Conservation (phyloP, 176 grass and related monocot genomes). For the Pharus latifolius region DNA sequence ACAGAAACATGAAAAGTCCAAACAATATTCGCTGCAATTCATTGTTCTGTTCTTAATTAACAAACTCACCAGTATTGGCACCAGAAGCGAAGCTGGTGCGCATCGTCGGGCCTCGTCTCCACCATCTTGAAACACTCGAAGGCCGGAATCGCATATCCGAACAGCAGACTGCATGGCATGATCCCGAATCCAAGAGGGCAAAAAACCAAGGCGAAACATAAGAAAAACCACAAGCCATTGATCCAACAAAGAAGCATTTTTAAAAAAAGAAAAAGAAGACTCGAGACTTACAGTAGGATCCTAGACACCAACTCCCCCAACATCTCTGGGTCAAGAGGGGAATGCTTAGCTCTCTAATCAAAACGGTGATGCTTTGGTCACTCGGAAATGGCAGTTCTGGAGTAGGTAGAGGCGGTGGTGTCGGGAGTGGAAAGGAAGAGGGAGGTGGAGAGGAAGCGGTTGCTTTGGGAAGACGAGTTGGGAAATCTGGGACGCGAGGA, state of each 20-base stretch:
- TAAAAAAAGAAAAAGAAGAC: background rate
- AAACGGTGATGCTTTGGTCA: no score
- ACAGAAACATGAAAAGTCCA: no score
- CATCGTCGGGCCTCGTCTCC: conserved; percentile 45
- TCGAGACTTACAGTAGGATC: conserved; percentile 15
- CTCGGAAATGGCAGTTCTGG: no score
- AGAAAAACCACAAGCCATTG: background rate
- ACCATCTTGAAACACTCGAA: conserved; percentile 97
- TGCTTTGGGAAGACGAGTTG: background rate
- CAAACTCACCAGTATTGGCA: conserved; percentile 91
- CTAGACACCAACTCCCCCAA: conserved; percentile 2
- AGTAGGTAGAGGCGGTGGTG: background rate
- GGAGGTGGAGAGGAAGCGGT: background rate
- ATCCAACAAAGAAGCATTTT: no score
- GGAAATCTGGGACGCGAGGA: background rate
- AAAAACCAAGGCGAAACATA: background rate
- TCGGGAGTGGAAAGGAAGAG: background rate
- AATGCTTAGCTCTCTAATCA: no score
- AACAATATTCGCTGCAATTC: no score
- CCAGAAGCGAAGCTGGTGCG: conserved; percentile 83
- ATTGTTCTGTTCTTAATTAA: no score
- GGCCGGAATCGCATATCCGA: conserved; percentile 81
- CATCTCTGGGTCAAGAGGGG: background rate
- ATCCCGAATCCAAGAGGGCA: background rate
- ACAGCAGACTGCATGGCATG: conserved; percentile 35